Conservation (phyloP, 805 yeast genomes). For the Kluyveromyces wickerhamii region DNA sequence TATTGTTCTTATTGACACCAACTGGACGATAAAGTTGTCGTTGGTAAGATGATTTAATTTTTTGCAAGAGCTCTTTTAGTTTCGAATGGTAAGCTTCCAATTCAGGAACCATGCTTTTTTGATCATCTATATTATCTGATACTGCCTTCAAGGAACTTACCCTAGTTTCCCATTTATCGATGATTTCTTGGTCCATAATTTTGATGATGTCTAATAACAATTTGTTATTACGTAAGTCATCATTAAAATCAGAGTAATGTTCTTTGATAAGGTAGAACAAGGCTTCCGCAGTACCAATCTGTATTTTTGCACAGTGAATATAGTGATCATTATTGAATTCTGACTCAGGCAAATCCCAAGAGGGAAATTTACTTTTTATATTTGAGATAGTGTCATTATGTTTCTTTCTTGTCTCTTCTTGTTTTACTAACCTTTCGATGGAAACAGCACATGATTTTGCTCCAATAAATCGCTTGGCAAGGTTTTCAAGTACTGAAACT, state of each 20-base stretch:
- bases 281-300: slow-evolving; percentile 74
- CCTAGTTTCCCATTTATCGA: slow-evolving; percentile 41
- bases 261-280: slow-evolving; percentile 60
- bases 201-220: slow-evolving; percentile 58
- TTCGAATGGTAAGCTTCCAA: slow-evolving; percentile 23
- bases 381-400: slow-evolving; percentile 7
- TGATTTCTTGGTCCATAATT: slow-evolving; percentile 58
- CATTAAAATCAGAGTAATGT: slow-evolving; percentile 68
- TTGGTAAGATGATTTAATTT: slow-evolving; percentile 59
- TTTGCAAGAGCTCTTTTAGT: slow-evolving; percentile 44
- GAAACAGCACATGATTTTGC: slow-evolving; percentile 55
- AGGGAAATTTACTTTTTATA: slow-evolving; percentile 41
- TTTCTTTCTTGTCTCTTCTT: slow-evolving; percentile 12
- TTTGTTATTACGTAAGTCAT: slow-evolving; percentile 52
- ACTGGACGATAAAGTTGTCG: slow-evolving; percentile 62
- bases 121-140: not conserved
- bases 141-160: slow-evolving; percentile 15
- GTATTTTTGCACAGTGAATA: slow-evolving; percentile 65
- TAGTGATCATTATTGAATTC: slow-evolving; percentile 49
- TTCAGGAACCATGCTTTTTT: slow-evolving; percentile 12
- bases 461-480: slow-evolving; percentile 50
- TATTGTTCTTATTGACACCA: slow-evolving; percentile 19
- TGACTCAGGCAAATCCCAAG: slow-evolving; percentile 42
- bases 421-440: slow-evolving; percentile 31
- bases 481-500: slow-evolving; percentile 39